Evolutionary conservation across 75 land plant species (phyloP).

Genomic region (Picea sitchensis): DNA sequence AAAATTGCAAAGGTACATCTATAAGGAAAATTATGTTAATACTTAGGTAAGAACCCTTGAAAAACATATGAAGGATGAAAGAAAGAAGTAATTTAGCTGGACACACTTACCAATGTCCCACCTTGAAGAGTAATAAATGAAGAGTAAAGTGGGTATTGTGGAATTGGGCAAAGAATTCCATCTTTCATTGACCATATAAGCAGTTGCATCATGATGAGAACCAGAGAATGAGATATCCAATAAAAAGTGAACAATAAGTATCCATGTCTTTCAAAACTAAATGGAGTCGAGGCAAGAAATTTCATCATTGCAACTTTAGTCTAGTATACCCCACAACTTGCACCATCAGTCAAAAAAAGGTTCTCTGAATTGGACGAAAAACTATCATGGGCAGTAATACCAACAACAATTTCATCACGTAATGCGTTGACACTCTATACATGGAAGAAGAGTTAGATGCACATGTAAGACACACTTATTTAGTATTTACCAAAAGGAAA

Average conservation of each 20-base stretch:
- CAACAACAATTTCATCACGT: slow-evolving; percentile 91
- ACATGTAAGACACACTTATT: too few relatives aligned
- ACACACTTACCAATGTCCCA: slow-evolving; percentile 74
- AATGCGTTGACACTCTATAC: slow-evolving; percentile 84
- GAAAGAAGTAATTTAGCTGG: too few relatives aligned
- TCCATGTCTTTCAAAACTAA: background rate
- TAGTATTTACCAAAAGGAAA: too few relatives aligned
- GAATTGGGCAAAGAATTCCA: slow-evolving; percentile 97
- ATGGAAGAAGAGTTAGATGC: too few relatives aligned
- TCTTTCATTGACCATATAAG: slow-evolving; percentile 78
- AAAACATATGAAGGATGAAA: background rate
- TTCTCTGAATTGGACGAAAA: slow-evolving; percentile 83
- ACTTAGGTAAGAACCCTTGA: background rate
- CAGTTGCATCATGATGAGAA: slow-evolving; percentile 98
- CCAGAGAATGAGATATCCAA: slow-evolving; percentile 38
- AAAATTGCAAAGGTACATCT: background rate
- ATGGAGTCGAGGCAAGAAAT: background rate
- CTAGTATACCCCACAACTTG: slow-evolving; percentile 75
- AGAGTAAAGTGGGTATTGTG: slow-evolving; percentile 97
- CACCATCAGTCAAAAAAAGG: slow-evolving; percentile 94
- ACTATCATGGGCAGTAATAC: slow-evolving; percentile 87
- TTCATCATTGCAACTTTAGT: slow-evolving; percentile 1
- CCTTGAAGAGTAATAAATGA: slow-evolving; percentile 97
- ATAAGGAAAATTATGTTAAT: background rate
- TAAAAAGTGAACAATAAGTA: background rate